A percentile compares a stretch with the other conserved stretches of the same genome.
Evolutionary conservation across 345 rosid species (phyloP).

Genomic region (Euclidium syriacum): DNA sequence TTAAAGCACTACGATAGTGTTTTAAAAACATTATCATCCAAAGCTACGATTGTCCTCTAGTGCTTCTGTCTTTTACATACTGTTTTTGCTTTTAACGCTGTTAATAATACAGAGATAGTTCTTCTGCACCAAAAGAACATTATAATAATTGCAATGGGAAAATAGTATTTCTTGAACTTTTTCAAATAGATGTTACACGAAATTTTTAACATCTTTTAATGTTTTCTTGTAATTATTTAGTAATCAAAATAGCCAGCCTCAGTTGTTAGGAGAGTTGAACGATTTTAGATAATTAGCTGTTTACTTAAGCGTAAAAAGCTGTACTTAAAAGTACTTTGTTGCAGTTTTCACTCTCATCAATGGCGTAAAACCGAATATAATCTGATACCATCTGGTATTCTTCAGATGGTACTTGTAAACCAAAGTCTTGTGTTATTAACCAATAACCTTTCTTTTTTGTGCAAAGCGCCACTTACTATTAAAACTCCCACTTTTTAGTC

Average conservation of each 20-base stretch:
- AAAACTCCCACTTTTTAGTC: background rate
- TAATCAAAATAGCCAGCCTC: background rate
- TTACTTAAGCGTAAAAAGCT: background rate
- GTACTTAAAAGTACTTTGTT: background rate
- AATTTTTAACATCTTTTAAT: background rate
- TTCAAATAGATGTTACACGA: background rate
- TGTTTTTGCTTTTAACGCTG: background rate
- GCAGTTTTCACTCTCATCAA: background rate
- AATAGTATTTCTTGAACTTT: background rate
- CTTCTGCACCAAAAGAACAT: conserved; percentile 5
- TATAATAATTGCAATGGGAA: background rate
- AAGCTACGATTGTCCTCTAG: conserved; percentile 8
- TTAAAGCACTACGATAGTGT: conserved; percentile 18
- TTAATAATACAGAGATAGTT: background rate
- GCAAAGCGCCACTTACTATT: conserved; percentile 1
- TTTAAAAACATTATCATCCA: conserved; percentile 22
- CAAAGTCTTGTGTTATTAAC: conserved; percentile 1
- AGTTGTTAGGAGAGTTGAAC: conserved; percentile 3
- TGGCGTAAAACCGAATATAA: background rate
- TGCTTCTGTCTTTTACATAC: conserved; percentile 10
- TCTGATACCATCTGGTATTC: background rate
- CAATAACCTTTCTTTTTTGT: conserved; percentile 2
- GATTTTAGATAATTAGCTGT: background rate
- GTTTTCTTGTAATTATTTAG: background rate
- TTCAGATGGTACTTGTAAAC: conserved; percentile 14